phyloP scores from a whole-genome alignment of 495 filamentous ascomycete species.

The Tetracladium marchalianum region DNA sequence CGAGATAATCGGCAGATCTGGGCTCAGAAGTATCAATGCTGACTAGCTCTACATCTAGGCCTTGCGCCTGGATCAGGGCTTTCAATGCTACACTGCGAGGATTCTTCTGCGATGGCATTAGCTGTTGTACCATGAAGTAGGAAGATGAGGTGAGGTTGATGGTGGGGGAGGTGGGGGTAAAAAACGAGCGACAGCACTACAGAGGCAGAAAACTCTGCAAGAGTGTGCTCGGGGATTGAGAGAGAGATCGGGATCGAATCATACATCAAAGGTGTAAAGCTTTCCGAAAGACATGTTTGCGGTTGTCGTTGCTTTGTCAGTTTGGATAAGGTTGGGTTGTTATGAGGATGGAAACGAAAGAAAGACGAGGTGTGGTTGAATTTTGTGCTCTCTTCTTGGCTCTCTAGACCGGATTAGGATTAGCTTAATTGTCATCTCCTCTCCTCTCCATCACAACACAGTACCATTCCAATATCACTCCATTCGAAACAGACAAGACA shows the following conservation, averaged over 20 bases:
- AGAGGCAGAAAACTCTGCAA: no score
- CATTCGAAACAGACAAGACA: no score
- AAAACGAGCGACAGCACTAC: background rate
- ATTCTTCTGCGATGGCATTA: conserved; percentile 51
- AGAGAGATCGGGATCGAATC: conserved; percentile 20
- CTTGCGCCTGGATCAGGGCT: no score
- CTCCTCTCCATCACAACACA: no score
- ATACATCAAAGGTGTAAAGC: conserved; percentile 79
- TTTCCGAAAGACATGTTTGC: conserved; percentile 68
- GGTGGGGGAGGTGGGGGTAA: background rate
- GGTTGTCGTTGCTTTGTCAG: conserved; percentile 33
- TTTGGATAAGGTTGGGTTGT: conserved; percentile 29
- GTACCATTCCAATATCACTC: no score
- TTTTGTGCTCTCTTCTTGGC: no score
- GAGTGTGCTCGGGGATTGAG: no score
- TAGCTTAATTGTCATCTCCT: no score
- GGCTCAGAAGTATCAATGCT: conserved; percentile 47
- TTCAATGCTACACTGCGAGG: no score
- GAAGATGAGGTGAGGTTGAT: background rate
- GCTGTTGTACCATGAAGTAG: conserved; percentile 7
- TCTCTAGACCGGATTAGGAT: no score
- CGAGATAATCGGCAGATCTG: conserved; percentile 58
- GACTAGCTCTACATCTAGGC: conserved; percentile 79
- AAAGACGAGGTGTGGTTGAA: background rate
- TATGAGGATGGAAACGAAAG: conserved; percentile 20